phyloP scores from a whole-genome alignment of 1,284 basidiomycete species.

The Pterula multifida region DNA sequence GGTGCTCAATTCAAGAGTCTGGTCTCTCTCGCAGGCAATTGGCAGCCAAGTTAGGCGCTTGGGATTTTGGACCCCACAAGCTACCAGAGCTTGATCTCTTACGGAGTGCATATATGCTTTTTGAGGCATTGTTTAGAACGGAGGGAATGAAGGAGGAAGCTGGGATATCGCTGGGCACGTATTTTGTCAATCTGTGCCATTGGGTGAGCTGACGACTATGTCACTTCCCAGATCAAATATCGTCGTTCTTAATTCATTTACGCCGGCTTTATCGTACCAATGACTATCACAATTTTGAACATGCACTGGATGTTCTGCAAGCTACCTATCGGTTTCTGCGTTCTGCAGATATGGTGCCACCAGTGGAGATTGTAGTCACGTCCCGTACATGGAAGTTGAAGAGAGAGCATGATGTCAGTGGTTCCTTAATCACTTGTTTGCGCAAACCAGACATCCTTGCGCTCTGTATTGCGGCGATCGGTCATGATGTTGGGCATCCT shows the following conservation, averaged over 20 bases:
- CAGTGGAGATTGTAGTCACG: conserved; percentile 42
- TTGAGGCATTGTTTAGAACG: conserved; percentile 58
- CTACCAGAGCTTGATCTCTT: conserved; percentile 71
- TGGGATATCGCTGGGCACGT: conserved; percentile 56
- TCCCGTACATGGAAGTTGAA: conserved; percentile 35
- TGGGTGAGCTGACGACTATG: conserved; percentile 2
- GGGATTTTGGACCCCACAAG: conserved; percentile 82
- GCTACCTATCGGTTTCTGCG: conserved; percentile 79
- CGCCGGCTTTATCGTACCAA: conserved; percentile 82
- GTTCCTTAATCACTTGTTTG: conserved; percentile 39
- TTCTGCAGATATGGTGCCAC: conserved; percentile 68
- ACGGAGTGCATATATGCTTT: conserved; percentile 72
- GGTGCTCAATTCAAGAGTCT: not conserved
- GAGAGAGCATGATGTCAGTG: conserved; percentile 23
- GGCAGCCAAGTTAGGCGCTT: conserved; percentile 39
- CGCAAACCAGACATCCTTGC: conserved; percentile 68
- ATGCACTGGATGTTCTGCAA: conserved; percentile 90
- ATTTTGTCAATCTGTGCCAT: conserved; percentile 8
- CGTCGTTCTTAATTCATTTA: conserved; percentile 69
- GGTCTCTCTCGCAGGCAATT: not conserved
- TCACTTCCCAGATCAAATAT: conserved; percentile 46
- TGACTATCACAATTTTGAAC: conserved; percentile 93
- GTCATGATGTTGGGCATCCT: conserved; percentile 92
- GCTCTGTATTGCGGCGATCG: conserved; percentile 81
- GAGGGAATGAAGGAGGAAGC: conserved; percentile 64